phyloP scores from a whole-genome alignment of 495 filamentous ascomycete species.

The Penicillium desertorum region DNA sequence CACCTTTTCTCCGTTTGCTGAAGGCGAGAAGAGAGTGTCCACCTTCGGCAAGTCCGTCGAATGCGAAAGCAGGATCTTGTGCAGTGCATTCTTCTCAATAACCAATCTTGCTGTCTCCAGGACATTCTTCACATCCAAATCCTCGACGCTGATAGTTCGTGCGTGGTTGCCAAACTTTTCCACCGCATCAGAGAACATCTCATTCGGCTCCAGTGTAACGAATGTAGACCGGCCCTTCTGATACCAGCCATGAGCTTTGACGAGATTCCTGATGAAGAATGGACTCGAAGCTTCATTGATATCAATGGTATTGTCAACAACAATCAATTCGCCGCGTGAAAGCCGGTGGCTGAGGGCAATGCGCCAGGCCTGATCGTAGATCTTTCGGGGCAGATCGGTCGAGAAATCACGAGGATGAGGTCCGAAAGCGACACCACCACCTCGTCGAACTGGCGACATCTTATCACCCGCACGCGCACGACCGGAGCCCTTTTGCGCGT shows the following conservation, averaged over 20 bases:
- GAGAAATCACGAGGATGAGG: slow-evolving; percentile 88
- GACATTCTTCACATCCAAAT: slow-evolving; percentile 93
- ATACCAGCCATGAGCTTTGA: slow-evolving; percentile 72
- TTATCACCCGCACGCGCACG: slow-evolving; percentile 73
- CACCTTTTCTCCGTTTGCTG: slow-evolving; percentile 3
- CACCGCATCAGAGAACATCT: slow-evolving; percentile 49
- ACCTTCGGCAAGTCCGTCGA: slow-evolving; percentile 62
- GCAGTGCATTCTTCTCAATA: slow-evolving; percentile 80
- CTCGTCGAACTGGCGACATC: slow-evolving; percentile 78
- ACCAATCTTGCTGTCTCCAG: slow-evolving; percentile 80
- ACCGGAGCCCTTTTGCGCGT: slow-evolving; percentile 83
- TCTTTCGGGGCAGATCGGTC: slow-evolving; percentile 77
- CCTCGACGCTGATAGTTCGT: slow-evolving; percentile 60
- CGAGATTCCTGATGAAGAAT: slow-evolving; percentile 61
- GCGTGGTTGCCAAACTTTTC: slow-evolving; percentile 62
- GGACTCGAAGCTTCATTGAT: slow-evolving; percentile 53
- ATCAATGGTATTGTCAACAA: slow-evolving; percentile 72
- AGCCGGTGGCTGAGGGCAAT: slow-evolving; percentile 92
- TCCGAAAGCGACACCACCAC: slow-evolving; percentile 84
- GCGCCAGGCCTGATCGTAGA: slow-evolving; percentile 95
- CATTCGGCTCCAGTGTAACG: slow-evolving; percentile 55
- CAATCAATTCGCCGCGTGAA: slow-evolving; percentile 76
- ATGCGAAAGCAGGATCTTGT: slow-evolving; percentile 70
- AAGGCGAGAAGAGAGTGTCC: slow-evolving; percentile 10
- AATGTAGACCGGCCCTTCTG: slow-evolving; percentile 73